Evolutionary conservation across 495 filamentous ascomycete genomes (phyloP).

Genomic region (Penicillium lagena): DNA sequence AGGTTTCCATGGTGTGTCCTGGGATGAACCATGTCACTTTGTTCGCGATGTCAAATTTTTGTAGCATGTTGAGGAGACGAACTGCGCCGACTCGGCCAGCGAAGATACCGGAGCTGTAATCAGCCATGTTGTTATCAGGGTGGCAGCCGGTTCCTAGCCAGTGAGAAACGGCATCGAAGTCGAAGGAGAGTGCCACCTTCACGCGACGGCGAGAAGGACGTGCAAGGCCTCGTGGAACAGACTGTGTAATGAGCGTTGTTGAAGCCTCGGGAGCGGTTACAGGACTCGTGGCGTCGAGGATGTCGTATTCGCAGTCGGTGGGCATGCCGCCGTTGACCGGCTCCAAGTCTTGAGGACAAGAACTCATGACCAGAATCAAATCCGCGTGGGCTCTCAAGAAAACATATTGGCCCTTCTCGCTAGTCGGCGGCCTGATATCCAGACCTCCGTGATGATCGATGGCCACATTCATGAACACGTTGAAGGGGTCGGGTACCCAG

Average conservation of each 20-base stretch:
- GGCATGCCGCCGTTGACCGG: slow-evolving; percentile 32
- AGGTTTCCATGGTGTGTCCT: slow-evolving; percentile 56
- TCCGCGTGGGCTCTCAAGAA: slow-evolving; percentile 29
- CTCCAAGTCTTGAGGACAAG: slow-evolving; percentile 39
- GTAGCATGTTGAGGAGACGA: slow-evolving; percentile 52
- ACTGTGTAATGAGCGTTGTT: no score
- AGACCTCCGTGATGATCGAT: slow-evolving; percentile 23
- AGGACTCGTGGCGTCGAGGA: no score
- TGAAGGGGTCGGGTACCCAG: slow-evolving; percentile 35
- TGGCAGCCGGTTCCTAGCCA: slow-evolving; percentile 1
- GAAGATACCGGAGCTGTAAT: slow-evolving; percentile 55
- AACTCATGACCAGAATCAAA: slow-evolving; percentile 32
- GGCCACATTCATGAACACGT: slow-evolving; percentile 44
- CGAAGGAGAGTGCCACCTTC: slow-evolving; percentile 1
- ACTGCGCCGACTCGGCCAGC: slow-evolving; percentile 53
- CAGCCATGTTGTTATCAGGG: slow-evolving; percentile 47
- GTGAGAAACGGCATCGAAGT: slow-evolving; percentile 1
- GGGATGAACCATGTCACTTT: slow-evolving; percentile 60
- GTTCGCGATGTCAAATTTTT: slow-evolving; percentile 44
- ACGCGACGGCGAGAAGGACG: no score
- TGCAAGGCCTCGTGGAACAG: no score
- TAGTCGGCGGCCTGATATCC: slow-evolving; percentile 23
- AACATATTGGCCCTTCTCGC: slow-evolving; percentile 30
- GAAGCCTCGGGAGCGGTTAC: no score
- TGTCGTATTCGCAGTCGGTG: slow-evolving; percentile 12